These are phyloP conservation scores for Themeda triandra DNA, from an alignment of 176 grass and related monocot species.

Conservation along the genomic window DNA sequence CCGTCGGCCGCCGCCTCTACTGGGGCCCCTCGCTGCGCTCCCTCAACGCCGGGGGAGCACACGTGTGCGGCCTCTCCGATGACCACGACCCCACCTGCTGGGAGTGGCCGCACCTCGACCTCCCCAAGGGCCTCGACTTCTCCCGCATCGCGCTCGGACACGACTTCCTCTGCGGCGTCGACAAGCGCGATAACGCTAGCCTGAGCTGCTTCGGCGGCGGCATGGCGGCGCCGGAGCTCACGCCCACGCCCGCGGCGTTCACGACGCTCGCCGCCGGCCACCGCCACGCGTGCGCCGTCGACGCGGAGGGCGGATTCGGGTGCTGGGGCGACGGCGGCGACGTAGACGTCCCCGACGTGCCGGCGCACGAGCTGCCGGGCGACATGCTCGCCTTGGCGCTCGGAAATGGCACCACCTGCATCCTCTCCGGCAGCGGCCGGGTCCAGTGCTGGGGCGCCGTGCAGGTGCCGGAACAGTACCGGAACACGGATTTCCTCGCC, in stretches of 20 bases:
- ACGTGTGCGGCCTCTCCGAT: constrained; percentile 65
- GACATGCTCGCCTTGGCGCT: constrained; percentile 52
- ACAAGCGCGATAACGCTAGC: not conserved
- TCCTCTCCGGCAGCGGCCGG: constrained; percentile 37
- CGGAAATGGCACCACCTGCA: constrained; percentile 63
- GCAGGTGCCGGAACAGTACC: constrained; percentile 29
- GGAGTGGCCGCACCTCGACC: constrained; percentile 44
- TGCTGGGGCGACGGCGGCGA: constrained; percentile 87
- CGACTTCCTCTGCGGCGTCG: constrained; percentile 79
- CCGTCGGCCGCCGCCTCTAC: constrained; percentile 50
- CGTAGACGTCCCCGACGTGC: constrained; percentile 39
- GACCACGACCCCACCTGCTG: constrained; percentile 45
- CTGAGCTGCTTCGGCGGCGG: constrained; percentile 37
- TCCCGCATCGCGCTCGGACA: constrained; percentile 65
- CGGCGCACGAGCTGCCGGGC: not conserved
- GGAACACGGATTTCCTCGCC: constrained; percentile 28
- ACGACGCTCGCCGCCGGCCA: constrained; percentile 41
- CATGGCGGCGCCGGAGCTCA: constrained; percentile 19
- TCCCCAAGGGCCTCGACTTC: constrained; percentile 40
- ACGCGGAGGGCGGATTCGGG: constrained; percentile 11
- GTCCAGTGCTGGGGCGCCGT: constrained; percentile 68
- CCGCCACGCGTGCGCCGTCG: constrained; percentile 61
- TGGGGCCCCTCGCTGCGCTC: constrained; percentile 45
- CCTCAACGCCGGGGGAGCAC: constrained; percentile 56
- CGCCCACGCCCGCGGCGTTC: not conserved